phyloP scores from a whole-genome alignment of 2,329 filamentous ascomycete species.

The Beauveria scarabaeidicola region DNA sequence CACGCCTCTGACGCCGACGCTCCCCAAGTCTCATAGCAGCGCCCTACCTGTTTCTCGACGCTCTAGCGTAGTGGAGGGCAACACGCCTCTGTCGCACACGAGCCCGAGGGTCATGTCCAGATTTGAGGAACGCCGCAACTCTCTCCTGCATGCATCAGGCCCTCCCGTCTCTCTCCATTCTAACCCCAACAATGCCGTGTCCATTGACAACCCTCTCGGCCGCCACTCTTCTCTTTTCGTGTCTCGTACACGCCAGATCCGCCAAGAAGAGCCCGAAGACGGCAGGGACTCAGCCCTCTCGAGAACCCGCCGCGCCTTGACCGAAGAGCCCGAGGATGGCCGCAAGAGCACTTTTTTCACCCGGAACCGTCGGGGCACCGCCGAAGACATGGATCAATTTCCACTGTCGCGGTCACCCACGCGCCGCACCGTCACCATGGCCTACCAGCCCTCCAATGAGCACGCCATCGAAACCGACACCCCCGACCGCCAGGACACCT shows the following conservation, averaged over 20 bases:
- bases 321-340: slow-evolving; percentile 41
- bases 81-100: slow-evolving; percentile 27
- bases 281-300: slow-evolving; percentile 24
- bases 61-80: slow-evolving; percentile 34
- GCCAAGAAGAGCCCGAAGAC: slow-evolving; percentile 39
- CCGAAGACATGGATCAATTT: slow-evolving; percentile 38
- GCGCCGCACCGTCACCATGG: slow-evolving; percentile 46
- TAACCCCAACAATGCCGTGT: slow-evolving; percentile 27
- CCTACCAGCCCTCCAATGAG: slow-evolving; percentile 21
- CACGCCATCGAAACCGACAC: slow-evolving; percentile 26
- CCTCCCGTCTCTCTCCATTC: slow-evolving; percentile 37
- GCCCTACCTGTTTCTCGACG: slow-evolving; percentile 31
- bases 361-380: slow-evolving; percentile 37
- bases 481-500: slow-evolving; percentile 21
- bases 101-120: slow-evolving; percentile 42
- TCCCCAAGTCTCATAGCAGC: slow-evolving; percentile 32
- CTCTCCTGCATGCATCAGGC: slow-evolving; percentile 35
- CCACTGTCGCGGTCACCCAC: slow-evolving; percentile 47
- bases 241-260: slow-evolving; percentile 33
- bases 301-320: slow-evolving; percentile 36
- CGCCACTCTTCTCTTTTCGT: slow-evolving; percentile 48
- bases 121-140: slow-evolving; percentile 45
- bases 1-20: slow-evolving; percentile 34
- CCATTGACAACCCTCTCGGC: slow-evolving; percentile 27
- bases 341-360: slow-evolving; percentile 35